Base-by-base conservation (phyloP, 2,329 filamentous ascomycete species). In the Stylonectria norvegica region DNA sequence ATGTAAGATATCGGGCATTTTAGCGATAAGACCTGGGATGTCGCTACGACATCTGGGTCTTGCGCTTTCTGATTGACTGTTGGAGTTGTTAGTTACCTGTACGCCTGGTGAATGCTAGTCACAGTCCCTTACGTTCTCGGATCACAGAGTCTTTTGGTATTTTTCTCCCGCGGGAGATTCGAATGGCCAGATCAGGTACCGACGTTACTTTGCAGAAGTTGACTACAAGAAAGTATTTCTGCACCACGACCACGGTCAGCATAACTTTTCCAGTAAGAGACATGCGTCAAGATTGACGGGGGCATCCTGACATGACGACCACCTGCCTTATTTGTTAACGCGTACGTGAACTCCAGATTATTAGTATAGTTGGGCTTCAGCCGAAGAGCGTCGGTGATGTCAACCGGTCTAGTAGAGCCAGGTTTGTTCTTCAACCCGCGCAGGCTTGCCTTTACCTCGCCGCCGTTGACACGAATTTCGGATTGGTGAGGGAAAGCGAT, bases 381-480 rank as follows among this genome's bases (percentile, higher is more conserved):
- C 14, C 84, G 80, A 32, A 97, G 71, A 44, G 80, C 76, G 49
- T 78, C 72, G 6, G 93, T 98, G 47, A 98, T 85, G 65, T 98
- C 93, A 33, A 88, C 89, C 6, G 93, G 93, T 56, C 89, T 83
- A 28, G 93, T 98, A 31, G 93, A 94, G 16, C 93, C 93, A 5
- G 91, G 88, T 63, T 93, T 95, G 63, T 95, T 96, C 67, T 98
- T 98, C 47, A 98, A 67, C 4, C 93, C 93, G 52, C 93, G 86
- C 52, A 95, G 75, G 61, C 97, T 98, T n/a, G 86, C 85, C 64
- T 91, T 93, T 52, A 96, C 77, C 42, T 96, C 89, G 22, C 85
- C 85, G 8, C 81, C 77, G 55, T 98, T 98, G 40, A 95, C 80
- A 60, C 89, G 91, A 42, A 98, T 76, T 61, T 98, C 93, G 20